Conservation (phyloP, 345 rosid species). For the Hibiscus trionum region DNA sequence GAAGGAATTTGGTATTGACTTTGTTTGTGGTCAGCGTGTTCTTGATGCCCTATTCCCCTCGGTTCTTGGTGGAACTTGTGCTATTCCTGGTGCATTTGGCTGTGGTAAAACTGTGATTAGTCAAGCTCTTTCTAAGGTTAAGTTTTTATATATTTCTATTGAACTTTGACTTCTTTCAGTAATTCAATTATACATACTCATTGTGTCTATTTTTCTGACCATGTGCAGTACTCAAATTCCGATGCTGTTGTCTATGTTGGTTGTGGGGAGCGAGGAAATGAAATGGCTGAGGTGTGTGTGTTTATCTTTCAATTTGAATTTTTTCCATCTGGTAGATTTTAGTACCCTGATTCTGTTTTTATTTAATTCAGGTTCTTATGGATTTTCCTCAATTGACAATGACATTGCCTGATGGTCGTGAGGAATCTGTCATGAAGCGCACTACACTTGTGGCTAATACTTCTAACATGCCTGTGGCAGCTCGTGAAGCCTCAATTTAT, state of each 20-base stretch:
- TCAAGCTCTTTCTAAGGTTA: constrained; percentile 99
- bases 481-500: constrained; percentile 99
- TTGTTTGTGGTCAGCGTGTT: constrained; percentile 62
- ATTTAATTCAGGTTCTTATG: constrained; percentile 76
- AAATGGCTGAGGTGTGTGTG: constrained; percentile 90
- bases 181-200: constrained; percentile 5
- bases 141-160: constrained; percentile 4
- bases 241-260: constrained; percentile 98
- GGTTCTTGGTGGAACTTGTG: constrained; percentile 99
- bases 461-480: constrained; percentile 99
- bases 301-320: constrained; percentile 1
- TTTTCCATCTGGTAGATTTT: constrained; percentile 4
- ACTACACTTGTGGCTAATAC: constrained; percentile 98
- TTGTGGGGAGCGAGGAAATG: constrained; percentile 99
- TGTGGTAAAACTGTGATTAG: constrained; percentile 99
- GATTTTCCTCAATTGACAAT: constrained; percentile 99
- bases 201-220: constrained; percentile 13
- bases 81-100: constrained; percentile 99
- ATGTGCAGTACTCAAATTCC: constrained; percentile 88
- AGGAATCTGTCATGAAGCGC: constrained; percentile 99
- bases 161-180: not conserved
- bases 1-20: constrained; percentile 16
- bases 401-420: constrained; percentile 99
- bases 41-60: constrained; percentile 99
- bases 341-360: not conserved